phyloP scores from a whole-genome alignment of 2,329 filamentous ascomycete species.

The Trichoderma guizhouense region DNA sequence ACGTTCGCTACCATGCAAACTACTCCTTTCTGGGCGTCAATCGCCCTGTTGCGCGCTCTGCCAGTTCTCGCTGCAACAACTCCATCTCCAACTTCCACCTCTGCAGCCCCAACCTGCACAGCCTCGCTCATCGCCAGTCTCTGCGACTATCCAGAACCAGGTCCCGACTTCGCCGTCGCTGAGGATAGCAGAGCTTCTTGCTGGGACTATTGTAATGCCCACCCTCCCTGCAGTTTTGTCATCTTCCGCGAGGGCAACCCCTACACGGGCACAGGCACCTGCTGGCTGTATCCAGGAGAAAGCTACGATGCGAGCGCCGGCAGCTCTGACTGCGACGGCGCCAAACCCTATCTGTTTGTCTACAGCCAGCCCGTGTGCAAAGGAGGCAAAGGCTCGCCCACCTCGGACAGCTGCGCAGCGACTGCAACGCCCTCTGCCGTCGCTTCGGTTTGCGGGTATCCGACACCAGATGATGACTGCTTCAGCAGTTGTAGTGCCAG shows the following conservation, averaged over 20 bases:
- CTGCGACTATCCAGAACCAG: not conserved
- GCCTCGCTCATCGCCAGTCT: not conserved
- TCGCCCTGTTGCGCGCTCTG: not conserved
- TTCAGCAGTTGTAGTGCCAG: not conserved
- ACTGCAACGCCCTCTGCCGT: not conserved
- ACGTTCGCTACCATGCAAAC: not conserved
- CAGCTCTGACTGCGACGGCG: not conserved
- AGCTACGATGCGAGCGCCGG: not conserved
- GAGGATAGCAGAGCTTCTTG: not conserved
- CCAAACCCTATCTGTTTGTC: not conserved
- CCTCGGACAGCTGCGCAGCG: not conserved
- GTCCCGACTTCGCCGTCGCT: not conserved
- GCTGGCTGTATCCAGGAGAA: not conserved
- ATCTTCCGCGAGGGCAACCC: not conserved
- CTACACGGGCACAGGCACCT: not conserved
- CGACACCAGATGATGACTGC: not conserved
- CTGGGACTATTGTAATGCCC: not conserved
- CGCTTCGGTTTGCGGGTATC: not conserved
- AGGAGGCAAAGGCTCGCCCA: not conserved
- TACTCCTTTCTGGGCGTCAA: not conserved
- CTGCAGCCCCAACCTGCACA: not conserved
- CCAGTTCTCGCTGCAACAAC: not conserved
- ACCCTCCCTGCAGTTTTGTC: not conserved
- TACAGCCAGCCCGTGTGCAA: not conserved
- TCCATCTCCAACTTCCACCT: not conserved